Conservation (phyloP, 2,329 filamentous ascomycete genomes). For the Cadophora luteo-olivacea region DNA sequence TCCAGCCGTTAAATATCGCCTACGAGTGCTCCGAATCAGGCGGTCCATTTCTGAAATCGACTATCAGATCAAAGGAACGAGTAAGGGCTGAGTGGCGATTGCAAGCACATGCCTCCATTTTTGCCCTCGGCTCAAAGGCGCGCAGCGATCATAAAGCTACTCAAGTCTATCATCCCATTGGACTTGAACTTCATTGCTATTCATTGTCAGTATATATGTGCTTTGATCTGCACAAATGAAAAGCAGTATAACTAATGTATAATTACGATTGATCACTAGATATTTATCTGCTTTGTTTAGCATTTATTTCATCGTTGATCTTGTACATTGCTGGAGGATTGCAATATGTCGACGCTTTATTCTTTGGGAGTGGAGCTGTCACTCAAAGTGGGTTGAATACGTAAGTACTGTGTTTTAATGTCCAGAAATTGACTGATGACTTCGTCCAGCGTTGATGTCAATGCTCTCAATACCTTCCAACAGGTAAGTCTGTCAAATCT, state of each 20-base stretch:
- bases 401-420: background rate
- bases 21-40: background rate
- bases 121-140: constrained; percentile 61
- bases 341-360: constrained; percentile 86
- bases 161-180: constrained; percentile 7
- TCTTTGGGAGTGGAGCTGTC: constrained; percentile 83
- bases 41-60: background rate
- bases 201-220: constrained; percentile 66
- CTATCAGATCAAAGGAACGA: background rate
- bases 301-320: constrained; percentile 74
- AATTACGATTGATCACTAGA: background rate
- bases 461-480: constrained; percentile 72
- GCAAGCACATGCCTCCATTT: constrained; percentile 4
- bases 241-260: background rate
- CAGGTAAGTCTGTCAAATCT: constrained; percentile 59
- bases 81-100: background rate
- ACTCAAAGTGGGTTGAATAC: constrained; percentile 96
- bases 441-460: constrained; percentile 58
- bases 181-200: constrained; percentile 82
- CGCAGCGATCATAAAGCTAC: constrained; percentile 46
- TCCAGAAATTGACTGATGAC: background rate
- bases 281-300: constrained; percentile 81
- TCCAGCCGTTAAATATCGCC: background rate
- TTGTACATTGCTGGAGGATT: constrained; percentile 72
- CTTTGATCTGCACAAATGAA: background rate